Evolutionary conservation across 768 basidiomycete genomes (phyloP).

Genomic region (Cytidiella melzeri): DNA sequence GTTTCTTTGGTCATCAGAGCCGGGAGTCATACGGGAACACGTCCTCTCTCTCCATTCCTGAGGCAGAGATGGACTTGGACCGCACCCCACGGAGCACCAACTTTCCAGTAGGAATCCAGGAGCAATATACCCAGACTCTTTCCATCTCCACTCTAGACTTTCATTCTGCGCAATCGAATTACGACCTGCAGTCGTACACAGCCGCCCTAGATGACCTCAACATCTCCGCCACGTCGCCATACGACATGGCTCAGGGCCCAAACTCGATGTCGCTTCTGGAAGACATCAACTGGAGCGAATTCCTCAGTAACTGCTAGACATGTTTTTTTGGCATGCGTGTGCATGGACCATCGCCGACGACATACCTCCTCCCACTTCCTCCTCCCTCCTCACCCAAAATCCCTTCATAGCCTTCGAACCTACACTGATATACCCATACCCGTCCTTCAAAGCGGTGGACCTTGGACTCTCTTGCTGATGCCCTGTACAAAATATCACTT

Average conservation of each 20-base stretch:
- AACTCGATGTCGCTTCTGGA: constrained; percentile 17
- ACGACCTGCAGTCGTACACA: constrained; percentile 20
- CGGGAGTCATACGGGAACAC: not conserved
- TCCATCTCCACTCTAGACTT: not conserved
- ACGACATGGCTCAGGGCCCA: too few species aligned
- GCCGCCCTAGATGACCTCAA: constrained; percentile 17
- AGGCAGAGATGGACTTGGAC: constrained; percentile 18
- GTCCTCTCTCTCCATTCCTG: not conserved
- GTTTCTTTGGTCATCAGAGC: not conserved
- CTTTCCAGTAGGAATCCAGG: constrained; percentile 17
- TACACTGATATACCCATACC: too few species aligned
- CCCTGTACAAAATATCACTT: too few species aligned
- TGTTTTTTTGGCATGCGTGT: too few species aligned
- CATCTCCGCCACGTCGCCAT: constrained; percentile 15
- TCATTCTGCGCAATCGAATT: constrained; percentile 7
- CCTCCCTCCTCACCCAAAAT: too few species aligned
- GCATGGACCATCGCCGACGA: too few species aligned
- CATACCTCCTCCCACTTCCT: too few species aligned
- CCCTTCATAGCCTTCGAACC: too few species aligned
- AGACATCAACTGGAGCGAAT: constrained; percentile 17
- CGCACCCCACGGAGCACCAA: constrained; percentile 14
- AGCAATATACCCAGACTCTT: constrained; percentile 1
- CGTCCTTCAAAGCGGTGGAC: too few species aligned
- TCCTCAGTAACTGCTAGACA: too few species aligned
- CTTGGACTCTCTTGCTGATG: too few species aligned